A percentile compares a stretch with the other conserved stretches of the same genome.
Conservation (phyloP, 2,329 filamentous ascomycete genomes). For the Rhinocladiella similis region DNA sequence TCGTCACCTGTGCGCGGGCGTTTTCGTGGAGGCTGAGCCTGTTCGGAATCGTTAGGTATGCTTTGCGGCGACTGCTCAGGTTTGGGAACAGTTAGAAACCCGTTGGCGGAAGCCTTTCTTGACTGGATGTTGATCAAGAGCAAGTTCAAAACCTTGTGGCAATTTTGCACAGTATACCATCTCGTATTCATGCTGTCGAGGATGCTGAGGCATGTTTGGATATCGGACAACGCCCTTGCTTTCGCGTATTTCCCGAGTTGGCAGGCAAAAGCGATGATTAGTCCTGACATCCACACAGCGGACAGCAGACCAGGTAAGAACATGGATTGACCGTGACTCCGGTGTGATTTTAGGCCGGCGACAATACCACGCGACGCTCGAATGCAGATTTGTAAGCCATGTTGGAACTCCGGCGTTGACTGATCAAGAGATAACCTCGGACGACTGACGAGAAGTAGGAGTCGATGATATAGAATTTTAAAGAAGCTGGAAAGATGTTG, state of each 20-base stretch:
- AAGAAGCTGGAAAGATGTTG: slow-evolving; percentile 37
- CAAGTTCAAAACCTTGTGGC: slow-evolving; percentile 38
- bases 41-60: slow-evolving; percentile 19
- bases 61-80: slow-evolving; percentile 20
- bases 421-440: slow-evolving; percentile 41
- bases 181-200: slow-evolving; percentile 38
- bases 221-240: slow-evolving; percentile 38
- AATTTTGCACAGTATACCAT: slow-evolving; percentile 44
- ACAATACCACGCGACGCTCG: slow-evolving; percentile 41
- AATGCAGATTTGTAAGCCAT: slow-evolving; percentile 43
- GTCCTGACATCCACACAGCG: slow-evolving; percentile 43
- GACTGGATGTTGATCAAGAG: slow-evolving; percentile 37
- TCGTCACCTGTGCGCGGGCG: slow-evolving; percentile 15
- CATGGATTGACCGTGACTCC: slow-evolving; percentile 35
- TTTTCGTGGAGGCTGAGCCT: slow-evolving; percentile 36
- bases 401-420: slow-evolving; percentile 41
- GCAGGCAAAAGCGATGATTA: slow-evolving; percentile 44
- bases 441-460: slow-evolving; percentile 42
- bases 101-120: slow-evolving; percentile 25
- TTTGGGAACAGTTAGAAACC: slow-evolving; percentile 24
- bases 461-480: slow-evolving; percentile 43
- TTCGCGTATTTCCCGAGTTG: slow-evolving; percentile 42
- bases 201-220: slow-evolving; percentile 35
- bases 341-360: slow-evolving; percentile 37
- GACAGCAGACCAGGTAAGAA: slow-evolving; percentile 43